Conservation (phyloP, 768 basidiomycete genomes). For the Psilocybe tampanensis region DNA sequence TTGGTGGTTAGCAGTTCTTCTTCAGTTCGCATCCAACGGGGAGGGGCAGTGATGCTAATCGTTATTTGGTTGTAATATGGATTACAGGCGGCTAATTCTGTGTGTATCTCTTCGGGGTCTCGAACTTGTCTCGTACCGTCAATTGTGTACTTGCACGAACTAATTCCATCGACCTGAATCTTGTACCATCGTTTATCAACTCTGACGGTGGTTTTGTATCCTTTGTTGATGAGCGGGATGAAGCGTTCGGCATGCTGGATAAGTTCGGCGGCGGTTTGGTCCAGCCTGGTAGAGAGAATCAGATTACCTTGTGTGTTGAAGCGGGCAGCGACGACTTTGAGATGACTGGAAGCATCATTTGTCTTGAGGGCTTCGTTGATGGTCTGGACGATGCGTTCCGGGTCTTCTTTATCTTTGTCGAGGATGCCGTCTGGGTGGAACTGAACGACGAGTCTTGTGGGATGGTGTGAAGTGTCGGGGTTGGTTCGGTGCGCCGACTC, state of each 20-base stretch:
- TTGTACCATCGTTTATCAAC: conserved; percentile 25
- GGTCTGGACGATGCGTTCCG: conserved; percentile 1
- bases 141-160: conserved; percentile 4
- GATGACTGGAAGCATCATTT: conserved; percentile 4
- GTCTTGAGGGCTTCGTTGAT: conserved; percentile 13
- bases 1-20: conserved; percentile 6
- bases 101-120: conserved; percentile 7
- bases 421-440: conserved; percentile 9
- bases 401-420: conserved; percentile 4
- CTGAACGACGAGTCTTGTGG: conserved; percentile 11
- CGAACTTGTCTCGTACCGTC: neutral
- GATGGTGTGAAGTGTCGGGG: conserved; percentile 11
- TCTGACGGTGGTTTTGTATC: conserved; percentile 1
- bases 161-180: conserved; percentile 18
- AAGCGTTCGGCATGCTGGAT: conserved; percentile 6
- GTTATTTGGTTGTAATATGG: conserved; percentile 4
- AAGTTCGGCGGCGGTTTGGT: conserved; percentile 21
- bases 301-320: conserved; percentile 20
- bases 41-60: conserved; percentile 7
- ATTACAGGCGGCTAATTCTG: conserved; percentile 12
- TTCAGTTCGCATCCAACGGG: conserved; percentile 15
- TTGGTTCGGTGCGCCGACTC: neutral
- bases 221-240: conserved; percentile 8
- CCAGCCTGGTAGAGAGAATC: conserved; percentile 15
- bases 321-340: conserved; percentile 16